These are phyloP conservation scores for Bathelium albidoporum DNA, from an alignment of 495 filamentous ascomycete genomes.

Conservation along the genomic window DNA sequence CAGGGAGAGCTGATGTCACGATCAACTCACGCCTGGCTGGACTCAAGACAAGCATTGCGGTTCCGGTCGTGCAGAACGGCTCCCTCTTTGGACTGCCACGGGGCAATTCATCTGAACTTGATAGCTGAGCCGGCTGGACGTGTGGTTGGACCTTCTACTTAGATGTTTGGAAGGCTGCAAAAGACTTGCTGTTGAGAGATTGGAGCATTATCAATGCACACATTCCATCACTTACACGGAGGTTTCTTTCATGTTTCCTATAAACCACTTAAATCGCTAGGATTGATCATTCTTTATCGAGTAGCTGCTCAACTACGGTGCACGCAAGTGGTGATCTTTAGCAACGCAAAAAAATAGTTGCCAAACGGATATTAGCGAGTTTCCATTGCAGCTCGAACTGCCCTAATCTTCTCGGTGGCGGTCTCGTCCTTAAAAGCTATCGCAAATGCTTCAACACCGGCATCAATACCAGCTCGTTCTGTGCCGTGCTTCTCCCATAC, in stretches of 20 bases:
- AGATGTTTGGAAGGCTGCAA: too few species aligned
- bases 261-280: too few species aligned
- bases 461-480: constrained; percentile 15
- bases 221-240: too few species aligned
- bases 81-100: neutral
- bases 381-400: neutral
- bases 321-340: too few species aligned
- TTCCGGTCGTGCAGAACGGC: neutral
- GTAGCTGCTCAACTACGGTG: too few species aligned
- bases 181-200: too few species aligned
- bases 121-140: too few species aligned
- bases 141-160: too few species aligned
- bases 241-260: too few species aligned
- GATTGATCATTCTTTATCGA: too few species aligned
- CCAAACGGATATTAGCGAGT: neutral
- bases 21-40: neutral
- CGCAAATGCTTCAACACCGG: constrained; percentile 19
- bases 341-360: neutral
- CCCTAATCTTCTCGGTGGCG: neutral
- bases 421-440: constrained; percentile 13
- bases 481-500: constrained; percentile 17
- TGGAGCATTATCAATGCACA: too few species aligned
- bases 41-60: neutral
- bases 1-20: neutral
- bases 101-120: neutral